Conservation (phyloP, 2,329 filamentous ascomycete species). For the Lecanosticta acicola region DNA sequence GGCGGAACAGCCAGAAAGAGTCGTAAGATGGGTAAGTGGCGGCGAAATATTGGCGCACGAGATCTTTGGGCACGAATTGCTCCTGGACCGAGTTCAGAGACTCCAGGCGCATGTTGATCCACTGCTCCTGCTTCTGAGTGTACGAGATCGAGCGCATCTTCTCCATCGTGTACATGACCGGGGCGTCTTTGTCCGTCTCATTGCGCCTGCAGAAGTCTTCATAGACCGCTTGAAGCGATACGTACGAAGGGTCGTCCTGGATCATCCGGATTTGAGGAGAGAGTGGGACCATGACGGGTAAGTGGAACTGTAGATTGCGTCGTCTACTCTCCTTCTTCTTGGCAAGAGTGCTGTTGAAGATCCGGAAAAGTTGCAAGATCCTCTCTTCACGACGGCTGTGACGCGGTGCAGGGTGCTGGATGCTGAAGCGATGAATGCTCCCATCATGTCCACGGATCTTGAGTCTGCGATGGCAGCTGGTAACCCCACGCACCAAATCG, state of each 20-base stretch:
- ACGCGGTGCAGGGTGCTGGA: constrained; percentile 89
- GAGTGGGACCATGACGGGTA: constrained; percentile 91
- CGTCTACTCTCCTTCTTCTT: constrained; percentile 94
- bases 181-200: constrained; percentile 88
- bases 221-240: constrained; percentile 89
- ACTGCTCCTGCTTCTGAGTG: constrained; percentile 57
- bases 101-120: constrained; percentile 54
- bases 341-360: constrained; percentile 85
- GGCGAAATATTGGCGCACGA: constrained; percentile 86
- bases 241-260: constrained; percentile 89
- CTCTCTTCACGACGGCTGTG: constrained; percentile 92
- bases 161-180: constrained; percentile 90
- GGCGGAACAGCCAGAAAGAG: constrained; percentile 97
- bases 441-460: constrained; percentile 97
- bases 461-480: constrained; percentile 83
- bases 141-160: constrained; percentile 66
- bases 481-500: constrained; percentile 83
- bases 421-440: constrained; percentile 91
- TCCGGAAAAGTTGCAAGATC: constrained; percentile 91
- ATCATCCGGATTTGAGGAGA: constrained; percentile 93
- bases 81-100: constrained; percentile 94
- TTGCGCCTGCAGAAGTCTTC: constrained; percentile 91
- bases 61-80: constrained; percentile 78
- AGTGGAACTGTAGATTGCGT: constrained; percentile 89
- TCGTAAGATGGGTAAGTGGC: constrained; percentile 79